phyloP scores from a whole-genome alignment of 2,329 filamentous ascomycete species.

The Curvularia lunata region DNA sequence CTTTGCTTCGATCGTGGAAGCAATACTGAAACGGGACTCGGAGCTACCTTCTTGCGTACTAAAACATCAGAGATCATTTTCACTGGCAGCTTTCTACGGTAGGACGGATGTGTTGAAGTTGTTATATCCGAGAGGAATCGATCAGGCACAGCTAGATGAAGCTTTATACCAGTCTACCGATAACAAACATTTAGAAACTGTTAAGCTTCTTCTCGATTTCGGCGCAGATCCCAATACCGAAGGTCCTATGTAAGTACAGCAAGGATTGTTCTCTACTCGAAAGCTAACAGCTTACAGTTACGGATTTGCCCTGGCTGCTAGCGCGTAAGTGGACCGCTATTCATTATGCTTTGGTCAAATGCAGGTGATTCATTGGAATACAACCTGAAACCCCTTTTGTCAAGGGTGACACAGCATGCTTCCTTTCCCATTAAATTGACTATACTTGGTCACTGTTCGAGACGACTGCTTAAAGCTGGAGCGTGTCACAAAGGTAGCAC shows the following conservation, averaged over 20 bases:
- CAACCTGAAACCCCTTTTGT: too few relatives aligned
- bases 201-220: conserved; percentile 28
- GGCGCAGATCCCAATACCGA: conserved; percentile 30
- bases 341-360: not conserved
- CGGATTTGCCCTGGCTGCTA: conserved; percentile 1
- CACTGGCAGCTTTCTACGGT: conserved; percentile 28
- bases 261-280: not conserved
- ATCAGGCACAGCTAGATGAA: conserved; percentile 22
- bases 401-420: too few relatives aligned
- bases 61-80: conserved; percentile 28
- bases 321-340: not conserved
- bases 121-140: conserved; percentile 18
- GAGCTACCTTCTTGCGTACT: conserved; percentile 9
- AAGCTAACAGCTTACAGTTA: not conserved
- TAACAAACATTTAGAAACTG: conserved; percentile 28
- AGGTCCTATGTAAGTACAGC: conserved; percentile 22
- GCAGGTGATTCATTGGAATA: too few relatives aligned
- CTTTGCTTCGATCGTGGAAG: conserved; percentile 23
- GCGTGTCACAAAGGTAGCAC: not conserved
- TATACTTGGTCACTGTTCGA: not conserved
- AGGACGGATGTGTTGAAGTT: conserved; percentile 25
- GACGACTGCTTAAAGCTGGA: not conserved
- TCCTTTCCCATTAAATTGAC: too few relatives aligned
- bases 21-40: conserved; percentile 20
- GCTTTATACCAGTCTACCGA: conserved; percentile 29